Evolutionary conservation across 2,329 filamentous ascomycete species (phyloP).

Genomic region (Diaporthe caulivora): DNA sequence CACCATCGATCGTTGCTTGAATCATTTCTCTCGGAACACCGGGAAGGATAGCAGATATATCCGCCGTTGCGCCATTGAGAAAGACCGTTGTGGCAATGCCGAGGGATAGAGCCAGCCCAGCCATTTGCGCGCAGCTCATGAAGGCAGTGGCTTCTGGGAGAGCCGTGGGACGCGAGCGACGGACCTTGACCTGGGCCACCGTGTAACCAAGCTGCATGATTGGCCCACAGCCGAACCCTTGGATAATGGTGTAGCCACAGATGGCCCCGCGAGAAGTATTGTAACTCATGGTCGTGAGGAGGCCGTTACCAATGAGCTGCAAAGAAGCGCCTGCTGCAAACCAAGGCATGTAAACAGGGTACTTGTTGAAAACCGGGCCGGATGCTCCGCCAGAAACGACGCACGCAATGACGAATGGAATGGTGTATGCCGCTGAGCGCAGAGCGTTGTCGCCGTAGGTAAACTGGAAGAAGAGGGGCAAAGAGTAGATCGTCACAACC

Average conservation of each 20-base stretch:
- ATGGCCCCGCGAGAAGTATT: not conserved
- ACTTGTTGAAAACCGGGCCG: not conserved
- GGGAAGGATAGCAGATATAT: not conserved
- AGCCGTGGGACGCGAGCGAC: not conserved
- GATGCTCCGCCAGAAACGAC: not conserved
- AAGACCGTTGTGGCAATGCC: not conserved
- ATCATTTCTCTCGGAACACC: not conserved
- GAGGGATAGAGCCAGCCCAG: not conserved
- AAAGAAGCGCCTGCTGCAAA: not conserved
- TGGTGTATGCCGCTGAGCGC: not conserved
- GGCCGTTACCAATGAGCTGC: not conserved
- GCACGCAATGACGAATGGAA: not conserved
- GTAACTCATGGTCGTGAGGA: not conserved
- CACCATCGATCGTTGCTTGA: not conserved
- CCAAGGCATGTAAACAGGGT: not conserved
- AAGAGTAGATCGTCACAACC: conserved; percentile 55
- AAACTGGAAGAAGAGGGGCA: conserved; percentile 65
- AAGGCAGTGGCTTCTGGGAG: not conserved
- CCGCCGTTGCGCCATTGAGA: not conserved
- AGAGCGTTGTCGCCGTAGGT: conserved; percentile 54
- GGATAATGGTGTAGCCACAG: not conserved
- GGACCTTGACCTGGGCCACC: not conserved
- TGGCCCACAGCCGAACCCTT: not conserved
- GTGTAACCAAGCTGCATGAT: not conserved
- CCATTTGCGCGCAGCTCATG: not conserved